Conservation (phyloP, 768 basidiomycete species). For the Atractiella rhizophila region DNA sequence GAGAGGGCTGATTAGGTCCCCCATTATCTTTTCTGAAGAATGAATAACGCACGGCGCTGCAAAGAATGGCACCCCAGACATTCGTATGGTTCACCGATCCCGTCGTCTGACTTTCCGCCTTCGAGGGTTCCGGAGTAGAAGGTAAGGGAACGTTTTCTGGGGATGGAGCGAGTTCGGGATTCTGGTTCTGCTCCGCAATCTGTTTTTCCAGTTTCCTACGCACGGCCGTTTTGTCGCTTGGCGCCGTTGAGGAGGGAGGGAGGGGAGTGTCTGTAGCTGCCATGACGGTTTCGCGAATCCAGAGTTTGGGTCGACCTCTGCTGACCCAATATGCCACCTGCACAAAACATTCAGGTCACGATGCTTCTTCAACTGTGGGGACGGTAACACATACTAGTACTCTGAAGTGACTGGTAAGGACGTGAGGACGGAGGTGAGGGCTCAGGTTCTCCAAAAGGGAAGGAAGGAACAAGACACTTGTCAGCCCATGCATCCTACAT, state of each 20-base stretch:
- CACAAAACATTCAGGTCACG: no score
- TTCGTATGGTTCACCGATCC: not conserved
- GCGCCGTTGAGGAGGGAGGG: not conserved
- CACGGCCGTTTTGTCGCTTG: not conserved
- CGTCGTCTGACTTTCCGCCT: not conserved
- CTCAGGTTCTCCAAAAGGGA: conserved; percentile 14
- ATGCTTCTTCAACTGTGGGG: no score
- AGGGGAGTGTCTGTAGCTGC: conserved; percentile 7
- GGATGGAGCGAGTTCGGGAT: not conserved
- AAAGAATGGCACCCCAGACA: conserved; percentile 4
- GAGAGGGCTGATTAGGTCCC: no score
- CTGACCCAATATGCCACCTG: conserved; percentile 16
- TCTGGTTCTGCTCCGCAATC: not conserved
- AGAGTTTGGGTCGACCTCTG: conserved; percentile 13
- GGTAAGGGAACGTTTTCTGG: not conserved
- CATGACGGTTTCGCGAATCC: conserved; percentile 14
- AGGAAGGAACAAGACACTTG: conserved; percentile 15
- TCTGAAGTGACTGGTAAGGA: conserved; percentile 15
- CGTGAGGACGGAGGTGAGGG: conserved; percentile 13
- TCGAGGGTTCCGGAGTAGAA: not conserved
- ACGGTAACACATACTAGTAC: conserved; percentile 1
- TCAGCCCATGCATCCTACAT: conserved; percentile 17
- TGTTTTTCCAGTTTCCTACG: not conserved
- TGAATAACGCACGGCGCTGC: no score
- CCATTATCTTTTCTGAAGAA: no score